phyloP scores from a whole-genome alignment of 2,329 filamentous ascomycete species.

The Fusarium goolgardi region DNA sequence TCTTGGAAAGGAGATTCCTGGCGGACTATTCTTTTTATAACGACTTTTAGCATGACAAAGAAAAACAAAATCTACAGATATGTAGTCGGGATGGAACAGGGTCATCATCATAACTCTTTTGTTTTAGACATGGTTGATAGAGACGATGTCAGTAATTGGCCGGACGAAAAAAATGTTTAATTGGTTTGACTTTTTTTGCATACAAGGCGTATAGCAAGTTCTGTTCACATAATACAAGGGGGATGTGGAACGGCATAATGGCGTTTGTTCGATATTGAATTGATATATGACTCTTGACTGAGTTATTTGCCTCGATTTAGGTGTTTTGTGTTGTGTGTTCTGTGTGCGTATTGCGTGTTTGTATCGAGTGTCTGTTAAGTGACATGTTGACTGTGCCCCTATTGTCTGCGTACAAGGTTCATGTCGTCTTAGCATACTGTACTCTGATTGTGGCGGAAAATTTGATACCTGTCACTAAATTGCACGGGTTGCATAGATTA shows the following conservation, averaged over 20 bases:
- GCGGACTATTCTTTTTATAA: constrained; percentile 39
- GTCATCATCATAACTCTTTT: constrained; percentile 22
- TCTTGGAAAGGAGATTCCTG: constrained; percentile 30
- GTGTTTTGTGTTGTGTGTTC: neutral
- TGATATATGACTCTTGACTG: neutral
- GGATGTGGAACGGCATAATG: constrained; percentile 10
- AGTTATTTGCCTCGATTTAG: neutral
- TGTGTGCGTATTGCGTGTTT: neutral
- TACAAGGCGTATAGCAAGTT: constrained; percentile 17
- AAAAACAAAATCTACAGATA: constrained; percentile 42
- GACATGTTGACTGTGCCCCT: neutral
- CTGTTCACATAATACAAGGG: constrained; percentile 1
- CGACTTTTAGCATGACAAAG: constrained; percentile 46
- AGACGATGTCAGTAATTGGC: constrained; percentile 43
- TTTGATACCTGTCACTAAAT: neutral
- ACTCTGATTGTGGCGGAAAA: neutral
- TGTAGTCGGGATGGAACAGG: constrained; percentile 37
- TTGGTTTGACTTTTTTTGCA: constrained; percentile 37
- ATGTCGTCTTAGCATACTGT: neutral
- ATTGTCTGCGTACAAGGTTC: neutral
- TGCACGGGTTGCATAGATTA: neutral
- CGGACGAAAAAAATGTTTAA: constrained; percentile 41
- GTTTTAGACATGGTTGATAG: constrained; percentile 42
- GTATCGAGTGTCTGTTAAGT: neutral
- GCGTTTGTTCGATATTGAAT: constrained; percentile 17